Evolutionary conservation across 495 filamentous ascomycete genomes (phyloP), one percentile per base, ranked within the genome.

Genomic region (Talaromyces stipitatus): DNA sequence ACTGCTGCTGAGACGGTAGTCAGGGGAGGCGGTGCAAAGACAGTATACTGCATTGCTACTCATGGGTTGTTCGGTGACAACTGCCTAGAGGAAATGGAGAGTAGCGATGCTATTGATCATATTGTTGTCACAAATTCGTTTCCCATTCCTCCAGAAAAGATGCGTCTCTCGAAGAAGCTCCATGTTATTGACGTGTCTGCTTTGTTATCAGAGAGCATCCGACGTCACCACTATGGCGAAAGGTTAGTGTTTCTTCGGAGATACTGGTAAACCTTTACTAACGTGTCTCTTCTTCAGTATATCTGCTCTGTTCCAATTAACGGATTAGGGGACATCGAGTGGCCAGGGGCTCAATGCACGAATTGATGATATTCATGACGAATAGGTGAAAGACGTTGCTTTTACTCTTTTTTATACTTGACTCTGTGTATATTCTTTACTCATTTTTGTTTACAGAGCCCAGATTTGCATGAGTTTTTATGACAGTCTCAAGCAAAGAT

Each of bases 71-170:
- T 97, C 67, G 90, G 90, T 38, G 88, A 85, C 33, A 87, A 96
- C 63, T 90, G 89, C 55, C 81, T 97, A 10, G 87, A 90, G 62
- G 88, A 97, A 70, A 85, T 98, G 80, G 86, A 95, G 68, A 82
- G 82, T 24, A 97, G 94, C 73, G 83, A 90, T 36, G 95, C 89
- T 63, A 97, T 98, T 66, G 85, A 97, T 67, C 75, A 85, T 60
- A 92, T 98, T 60, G 86, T 98, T 43, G 94, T 98, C 58, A 98
- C 94, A 23, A 96, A 97, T 73, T 91, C 91, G 38, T 97, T 96
- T 68, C 94, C 94, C 7, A 95, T 97, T 59, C 76, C 83, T 14
- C 80, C 83, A 47, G 81, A 87, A 60, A 85, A 87, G 72, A 71
- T 83, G 16, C 81, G 76, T 53, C 81, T 80, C 43, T 81, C 83